These are phyloP conservation scores for Stagonosporopsis chrysanthemi DNA, from an alignment of 2,329 filamentous ascomycete genomes.

Conservation along the genomic window DNA sequence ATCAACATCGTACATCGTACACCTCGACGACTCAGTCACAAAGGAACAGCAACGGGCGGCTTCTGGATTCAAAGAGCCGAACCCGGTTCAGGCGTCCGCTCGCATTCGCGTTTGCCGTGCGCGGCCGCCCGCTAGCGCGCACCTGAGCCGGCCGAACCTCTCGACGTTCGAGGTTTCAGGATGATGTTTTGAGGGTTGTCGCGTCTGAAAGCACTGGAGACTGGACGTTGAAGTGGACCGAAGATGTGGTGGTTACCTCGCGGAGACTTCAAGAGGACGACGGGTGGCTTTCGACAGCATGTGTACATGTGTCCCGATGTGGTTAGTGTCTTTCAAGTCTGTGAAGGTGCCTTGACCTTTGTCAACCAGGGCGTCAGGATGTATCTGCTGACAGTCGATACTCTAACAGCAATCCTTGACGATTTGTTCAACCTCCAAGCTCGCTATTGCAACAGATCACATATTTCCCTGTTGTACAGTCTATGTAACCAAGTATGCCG, in stretches of 20 bases:
- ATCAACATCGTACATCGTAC: constrained; percentile 1
- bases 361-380: too few species aligned
- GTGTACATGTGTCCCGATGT: too few species aligned
- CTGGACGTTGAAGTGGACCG: background rate
- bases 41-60: background rate
- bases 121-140: background rate
- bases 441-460: too few species aligned
- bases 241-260: background rate
- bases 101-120: background rate
- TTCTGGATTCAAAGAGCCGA: background rate
- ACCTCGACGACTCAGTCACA: background rate
- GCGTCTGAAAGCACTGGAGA: background rate
- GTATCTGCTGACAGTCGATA: too few species aligned
- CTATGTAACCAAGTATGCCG: too few species aligned
- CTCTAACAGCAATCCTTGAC: too few species aligned
- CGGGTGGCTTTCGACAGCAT: background rate
- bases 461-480: too few species aligned
- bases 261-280: background rate
- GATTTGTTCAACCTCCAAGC: too few species aligned
- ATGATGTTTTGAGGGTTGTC: background rate
- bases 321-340: too few species aligned
- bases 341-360: too few species aligned
- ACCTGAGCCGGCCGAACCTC: background rate
- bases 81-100: background rate
- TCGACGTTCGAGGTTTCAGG: constrained; percentile 12